These are phyloP conservation scores for Acacia pycnantha DNA, from an alignment of 331 rosid genomes.

Conservation along the genomic window DNA sequence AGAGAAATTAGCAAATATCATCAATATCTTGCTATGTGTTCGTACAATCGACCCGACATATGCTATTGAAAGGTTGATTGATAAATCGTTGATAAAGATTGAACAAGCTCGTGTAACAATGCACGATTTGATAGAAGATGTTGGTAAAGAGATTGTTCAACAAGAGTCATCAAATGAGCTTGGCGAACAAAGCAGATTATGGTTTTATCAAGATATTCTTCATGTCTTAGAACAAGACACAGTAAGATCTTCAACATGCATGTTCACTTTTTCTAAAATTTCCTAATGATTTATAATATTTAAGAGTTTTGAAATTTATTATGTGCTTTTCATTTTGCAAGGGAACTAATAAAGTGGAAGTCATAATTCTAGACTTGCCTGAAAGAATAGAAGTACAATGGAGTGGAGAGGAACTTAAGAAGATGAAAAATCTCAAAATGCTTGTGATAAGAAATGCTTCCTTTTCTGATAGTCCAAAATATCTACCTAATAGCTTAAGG, in stretches of 20 bases:
- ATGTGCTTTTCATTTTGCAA: not conserved
- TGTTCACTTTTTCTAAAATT: too few species aligned
- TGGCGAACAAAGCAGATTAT: too few species aligned
- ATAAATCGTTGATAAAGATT: not conserved
- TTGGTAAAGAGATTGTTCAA: conserved; percentile 29
- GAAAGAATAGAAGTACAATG: not conserved
- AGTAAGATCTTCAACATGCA: too few species aligned
- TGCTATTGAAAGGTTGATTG: not conserved
- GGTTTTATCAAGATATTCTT: too few species aligned
- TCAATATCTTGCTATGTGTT: not conserved
- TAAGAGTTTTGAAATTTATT: too few species aligned
- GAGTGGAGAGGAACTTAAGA: not conserved
- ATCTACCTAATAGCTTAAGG: not conserved
- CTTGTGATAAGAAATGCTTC: not conserved
- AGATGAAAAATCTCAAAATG: not conserved
- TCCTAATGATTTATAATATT: not conserved
- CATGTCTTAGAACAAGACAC: too few species aligned
- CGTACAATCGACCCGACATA: not conserved
- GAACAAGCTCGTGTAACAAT: not conserved
- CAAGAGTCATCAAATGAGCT: too few species aligned
- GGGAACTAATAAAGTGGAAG: not conserved
- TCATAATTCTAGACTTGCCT: not conserved
- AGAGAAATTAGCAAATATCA: not conserved
- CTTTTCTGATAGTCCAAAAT: not conserved
- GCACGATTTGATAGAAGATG: conserved; percentile 11